Conservation (phyloP, 352 stramenopile genomes). For the Nothophytophthora sp. region DNA sequence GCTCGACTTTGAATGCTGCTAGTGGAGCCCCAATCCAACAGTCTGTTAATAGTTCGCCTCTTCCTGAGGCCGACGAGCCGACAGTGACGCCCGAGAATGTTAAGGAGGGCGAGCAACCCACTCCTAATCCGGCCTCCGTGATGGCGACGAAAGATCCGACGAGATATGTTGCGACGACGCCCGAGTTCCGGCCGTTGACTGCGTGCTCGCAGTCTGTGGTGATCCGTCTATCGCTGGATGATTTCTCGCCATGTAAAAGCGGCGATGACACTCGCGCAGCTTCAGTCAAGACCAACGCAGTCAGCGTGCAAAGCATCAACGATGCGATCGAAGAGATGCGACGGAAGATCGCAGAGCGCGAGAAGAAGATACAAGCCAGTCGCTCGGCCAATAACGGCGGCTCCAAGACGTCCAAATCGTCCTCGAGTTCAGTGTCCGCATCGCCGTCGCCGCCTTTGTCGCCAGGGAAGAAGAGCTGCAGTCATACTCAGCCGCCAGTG, state of each 20-base stretch:
- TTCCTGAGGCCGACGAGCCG: slow-evolving; percentile 6
- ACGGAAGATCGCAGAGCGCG: slow-evolving; percentile 53
- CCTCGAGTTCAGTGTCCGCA: slow-evolving; percentile 7
- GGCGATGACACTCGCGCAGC: slow-evolving; percentile 5
- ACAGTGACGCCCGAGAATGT: slow-evolving; percentile 4
- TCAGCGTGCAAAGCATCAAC: slow-evolving; percentile 7
- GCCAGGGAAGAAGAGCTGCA: slow-evolving; percentile 9
- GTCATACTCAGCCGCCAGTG: neutral
- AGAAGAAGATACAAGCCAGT: slow-evolving; percentile 33
- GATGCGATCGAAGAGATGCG: slow-evolving; percentile 58
- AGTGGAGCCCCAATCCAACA: neutral
- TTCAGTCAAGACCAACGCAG: slow-evolving; percentile 1
- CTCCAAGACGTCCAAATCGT: slow-evolving; percentile 8
- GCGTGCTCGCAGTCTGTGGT: slow-evolving; percentile 68
- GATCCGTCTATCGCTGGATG: slow-evolving; percentile 58
- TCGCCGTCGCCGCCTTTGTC: slow-evolving; percentile 11
- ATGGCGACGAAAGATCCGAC: neutral
- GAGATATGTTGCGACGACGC: slow-evolving; percentile 10
- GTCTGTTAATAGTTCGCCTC: neutral
- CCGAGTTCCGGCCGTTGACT: slow-evolving; percentile 56
- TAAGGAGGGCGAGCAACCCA: slow-evolving; percentile 3
- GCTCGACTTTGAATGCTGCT: neutral
- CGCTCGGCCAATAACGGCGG: slow-evolving; percentile 17
- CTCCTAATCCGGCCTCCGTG: neutral
- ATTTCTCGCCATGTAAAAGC: slow-evolving; percentile 37